Evolutionary conservation across 768 basidiomycete species (phyloP).

Genomic region (Russula sp.): DNA sequence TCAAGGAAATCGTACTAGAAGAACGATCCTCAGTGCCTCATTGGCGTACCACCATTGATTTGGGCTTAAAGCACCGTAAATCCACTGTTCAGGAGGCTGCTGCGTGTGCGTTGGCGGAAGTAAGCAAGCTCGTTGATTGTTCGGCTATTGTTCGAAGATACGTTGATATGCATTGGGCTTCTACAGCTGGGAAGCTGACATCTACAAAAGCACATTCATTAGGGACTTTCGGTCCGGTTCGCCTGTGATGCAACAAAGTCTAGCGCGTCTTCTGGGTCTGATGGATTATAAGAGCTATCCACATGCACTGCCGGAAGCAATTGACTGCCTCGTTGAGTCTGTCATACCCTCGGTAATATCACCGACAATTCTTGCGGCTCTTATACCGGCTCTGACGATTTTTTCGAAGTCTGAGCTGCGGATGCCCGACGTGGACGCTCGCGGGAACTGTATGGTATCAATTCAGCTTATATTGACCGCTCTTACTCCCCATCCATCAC

Average conservation of each 20-base stretch:
- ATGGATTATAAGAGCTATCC: conserved; percentile 57
- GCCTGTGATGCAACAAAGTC: conserved; percentile 60
- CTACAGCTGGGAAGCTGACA: conserved; percentile 7
- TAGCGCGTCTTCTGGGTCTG: conserved; percentile 62
- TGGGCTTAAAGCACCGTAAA: conserved; percentile 63
- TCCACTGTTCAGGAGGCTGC: conserved; percentile 68
- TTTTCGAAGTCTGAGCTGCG: conserved; percentile 31
- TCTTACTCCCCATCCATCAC: conserved; percentile 37
- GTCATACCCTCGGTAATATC: conserved; percentile 46
- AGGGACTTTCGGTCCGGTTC: conserved; percentile 49
- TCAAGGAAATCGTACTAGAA: conserved; percentile 42
- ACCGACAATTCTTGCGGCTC: conserved; percentile 25
- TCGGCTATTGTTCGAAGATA: conserved; percentile 64
- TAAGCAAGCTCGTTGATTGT: conserved; percentile 66
- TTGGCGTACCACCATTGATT: conserved; percentile 68
- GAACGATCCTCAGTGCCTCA: conserved; percentile 42
- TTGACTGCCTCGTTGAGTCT: conserved; percentile 54
- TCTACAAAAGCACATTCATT: conserved; percentile 46
- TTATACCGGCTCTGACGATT: conserved; percentile 24
- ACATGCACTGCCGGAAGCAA: conserved; percentile 47
- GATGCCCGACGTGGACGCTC: conserved; percentile 49
- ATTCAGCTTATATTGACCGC: conserved; percentile 45
- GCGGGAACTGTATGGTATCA: conserved; percentile 48
- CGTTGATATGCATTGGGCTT: conserved; percentile 34
- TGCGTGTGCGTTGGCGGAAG: conserved; percentile 58